Conservation (phyloP, 805 yeast species). For the Ogataea methanolica region DNA sequence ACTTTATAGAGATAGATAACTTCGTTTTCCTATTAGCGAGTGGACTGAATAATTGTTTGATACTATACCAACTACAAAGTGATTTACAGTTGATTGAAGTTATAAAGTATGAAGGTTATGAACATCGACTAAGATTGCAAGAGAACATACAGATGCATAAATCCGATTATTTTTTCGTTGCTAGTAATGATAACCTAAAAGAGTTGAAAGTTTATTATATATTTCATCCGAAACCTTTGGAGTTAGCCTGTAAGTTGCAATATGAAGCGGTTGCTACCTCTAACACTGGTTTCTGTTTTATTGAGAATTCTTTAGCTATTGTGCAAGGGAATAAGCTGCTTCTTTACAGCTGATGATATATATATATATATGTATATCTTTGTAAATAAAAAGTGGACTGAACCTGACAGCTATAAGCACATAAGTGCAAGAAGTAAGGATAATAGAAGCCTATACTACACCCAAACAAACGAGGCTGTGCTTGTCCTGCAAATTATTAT, state of each 20-base stretch:
- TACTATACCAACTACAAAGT: slow-evolving; percentile 4
- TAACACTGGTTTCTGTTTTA: slow-evolving; percentile 9
- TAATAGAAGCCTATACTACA: too few species aligned
- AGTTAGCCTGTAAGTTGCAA: neutral
- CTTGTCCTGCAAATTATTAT: too few species aligned
- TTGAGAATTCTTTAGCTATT: slow-evolving; percentile 1
- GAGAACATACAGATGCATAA: slow-evolving; percentile 10
- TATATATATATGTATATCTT: too few species aligned
- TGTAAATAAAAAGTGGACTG: too few species aligned
- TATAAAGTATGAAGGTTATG: slow-evolving; percentile 8
- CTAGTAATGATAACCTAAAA: slow-evolving; percentile 6
- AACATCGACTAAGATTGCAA: slow-evolving; percentile 5
- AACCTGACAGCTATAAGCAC: too few species aligned
- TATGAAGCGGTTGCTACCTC: neutral
- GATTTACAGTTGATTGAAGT: neutral
- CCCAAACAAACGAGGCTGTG: too few species aligned
- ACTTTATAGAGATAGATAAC: slow-evolving; percentile 1
- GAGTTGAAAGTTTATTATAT: slow-evolving; percentile 10
- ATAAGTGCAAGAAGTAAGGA: too few species aligned
- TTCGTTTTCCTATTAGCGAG: slow-evolving; percentile 9
- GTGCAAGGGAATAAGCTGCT: neutral
- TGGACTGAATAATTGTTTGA: slow-evolving; percentile 9
- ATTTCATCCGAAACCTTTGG: slow-evolving; percentile 8
- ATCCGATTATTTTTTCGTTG: slow-evolving; percentile 7
- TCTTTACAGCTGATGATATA: neutral